Evolutionary conservation across 2,329 filamentous ascomycete genomes (phyloP), one percentile per base, ranked within the genome.

Genomic region (Dactylellina sp.): DNA sequence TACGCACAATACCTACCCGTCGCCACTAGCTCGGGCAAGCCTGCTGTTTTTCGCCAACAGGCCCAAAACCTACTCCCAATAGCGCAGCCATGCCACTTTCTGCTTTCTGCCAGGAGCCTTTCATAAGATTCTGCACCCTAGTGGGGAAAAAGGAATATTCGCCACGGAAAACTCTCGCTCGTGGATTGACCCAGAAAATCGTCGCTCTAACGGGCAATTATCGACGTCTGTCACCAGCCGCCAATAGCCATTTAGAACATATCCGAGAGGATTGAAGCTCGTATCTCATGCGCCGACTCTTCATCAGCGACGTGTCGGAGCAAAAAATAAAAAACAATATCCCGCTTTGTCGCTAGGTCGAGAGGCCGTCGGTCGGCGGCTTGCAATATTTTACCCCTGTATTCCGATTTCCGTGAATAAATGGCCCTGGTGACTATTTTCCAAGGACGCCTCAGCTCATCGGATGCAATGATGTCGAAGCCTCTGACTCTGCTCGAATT

Each of bases 11-110:
- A 50, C 47, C 22, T 42, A 40, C 59, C 37, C 42, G 14, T 4
- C 55, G 25, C 46, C 46, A 63, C 53, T 60, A 53, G 47, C 60
- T 46, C 32, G 32, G 18, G n/a, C 42, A 53, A 32, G 35, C 37
- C 18, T 47, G 16, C 39, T 55, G 11, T 12, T 9, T 7, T 55
- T 25, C 28, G 39, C 46, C 35, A 50, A 37, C n/a, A n/a, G n/a
- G 28, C 28, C 55, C 53, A 55, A 70, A 70, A 72, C 68, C 49
- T 35, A 40, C 68, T 72, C 59, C 59, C 61, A 55, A 65, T 40
- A 40, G 57, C 47, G 56, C 49, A 72, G 50, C 68, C 68, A 63
- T 72, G 53, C 39, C 68, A 60, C 68, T 60, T 71, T 40, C 42
- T 65, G 20, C 39, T 72, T 64, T 72, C 53, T 46, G 39, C 37